These are phyloP conservation scores for Calonectria fujianensis DNA, from an alignment of 2,329 filamentous ascomycete species.

Conservation along the genomic window DNA sequence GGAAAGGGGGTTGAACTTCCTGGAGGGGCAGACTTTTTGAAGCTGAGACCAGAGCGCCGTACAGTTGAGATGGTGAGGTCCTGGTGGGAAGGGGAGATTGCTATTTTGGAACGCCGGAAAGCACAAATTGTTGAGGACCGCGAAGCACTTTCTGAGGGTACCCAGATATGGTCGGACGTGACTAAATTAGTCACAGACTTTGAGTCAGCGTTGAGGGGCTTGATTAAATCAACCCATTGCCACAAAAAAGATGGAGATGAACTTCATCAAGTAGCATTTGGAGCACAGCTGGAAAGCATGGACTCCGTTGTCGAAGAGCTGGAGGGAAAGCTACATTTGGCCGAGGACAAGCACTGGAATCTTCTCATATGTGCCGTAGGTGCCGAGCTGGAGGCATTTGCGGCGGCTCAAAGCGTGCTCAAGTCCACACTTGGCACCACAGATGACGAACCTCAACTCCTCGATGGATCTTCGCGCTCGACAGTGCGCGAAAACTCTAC, in stretches of 20 bases:
- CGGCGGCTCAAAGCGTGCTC: conserved; percentile 76
- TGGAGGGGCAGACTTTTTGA: conserved; percentile 73
- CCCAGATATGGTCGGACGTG: conserved; percentile 78
- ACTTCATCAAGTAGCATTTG: conserved; percentile 63
- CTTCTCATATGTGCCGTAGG: conserved; percentile 84
- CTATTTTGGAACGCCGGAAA: conserved; percentile 72
- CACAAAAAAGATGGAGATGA: conserved; percentile 56
- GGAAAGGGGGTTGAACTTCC: conserved; percentile 54
- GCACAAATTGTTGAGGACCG: conserved; percentile 76
- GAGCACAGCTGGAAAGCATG: conserved; percentile 73
- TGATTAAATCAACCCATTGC: conserved; percentile 65
- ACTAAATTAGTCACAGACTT: conserved; percentile 77
- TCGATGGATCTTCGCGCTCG: conserved; percentile 27
- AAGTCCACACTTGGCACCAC: conserved; percentile 44
- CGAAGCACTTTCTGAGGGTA: conserved; percentile 80
- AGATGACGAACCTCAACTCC: conserved; percentile 37
- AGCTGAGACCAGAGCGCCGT: conserved; percentile 77
- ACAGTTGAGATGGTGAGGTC: conserved; percentile 82
- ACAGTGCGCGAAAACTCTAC: conserved; percentile 24
- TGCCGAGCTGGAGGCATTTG: conserved; percentile 82
- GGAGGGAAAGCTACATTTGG: conserved; percentile 71
- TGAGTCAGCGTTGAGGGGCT: conserved; percentile 76
- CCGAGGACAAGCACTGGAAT: conserved; percentile 81
- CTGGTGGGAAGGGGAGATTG: conserved; percentile 81
- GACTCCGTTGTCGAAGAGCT: conserved; percentile 73